Evolutionary conservation across 768 basidiomycete species (phyloP), one percentile per base, ranked within the genome.

Genomic region (Leccinum boreale): DNA sequence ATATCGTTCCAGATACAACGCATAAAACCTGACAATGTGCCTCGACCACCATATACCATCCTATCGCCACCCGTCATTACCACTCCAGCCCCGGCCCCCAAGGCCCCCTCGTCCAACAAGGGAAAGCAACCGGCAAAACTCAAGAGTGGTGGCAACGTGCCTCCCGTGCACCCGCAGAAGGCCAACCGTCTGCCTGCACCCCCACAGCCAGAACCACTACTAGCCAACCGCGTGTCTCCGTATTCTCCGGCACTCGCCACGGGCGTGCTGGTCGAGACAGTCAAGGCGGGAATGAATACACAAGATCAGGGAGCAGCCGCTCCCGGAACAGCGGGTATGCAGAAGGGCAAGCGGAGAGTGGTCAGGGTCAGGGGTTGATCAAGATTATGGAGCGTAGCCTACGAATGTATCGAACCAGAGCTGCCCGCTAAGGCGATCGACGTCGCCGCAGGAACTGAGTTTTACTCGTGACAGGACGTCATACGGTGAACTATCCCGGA

Each of bases 271-370:
- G 78, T 96, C 35, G 89, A 93, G 39, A 84, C 91, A 0, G 81
- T 94, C 39, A 94, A 93, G 71, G 89, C 92, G 0, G 92, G 92
- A 1, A 86, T 94, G 84, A 90, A 80, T 64, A 81, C 86, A 31
- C 76, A 75, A 56, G 84, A 86, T 55, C 79, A 80, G 52, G 77
- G 78, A 45, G 72, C 77, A 14, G 59, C 62, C 5, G 65, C 72
- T 11, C 71, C 79, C 52, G 64, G 68, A 51, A 50, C 61, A 4
- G 62, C 69, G 2, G 67, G 67, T 4, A 63, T 71, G 60, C 79
- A 84, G 69, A 91, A 91, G 69, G 89, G 89, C 33, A 92, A 92
- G 70, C 76, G 88, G 74, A 92, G 89, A 70, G 87, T 92, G 7
- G 81, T 92, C 17, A 77, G 90, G 61, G 87, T 92, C 12, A 79